phyloP scores from a whole-genome alignment of 192 early-diverging fungal genomes.

The Linnemannia zychae region DNA sequence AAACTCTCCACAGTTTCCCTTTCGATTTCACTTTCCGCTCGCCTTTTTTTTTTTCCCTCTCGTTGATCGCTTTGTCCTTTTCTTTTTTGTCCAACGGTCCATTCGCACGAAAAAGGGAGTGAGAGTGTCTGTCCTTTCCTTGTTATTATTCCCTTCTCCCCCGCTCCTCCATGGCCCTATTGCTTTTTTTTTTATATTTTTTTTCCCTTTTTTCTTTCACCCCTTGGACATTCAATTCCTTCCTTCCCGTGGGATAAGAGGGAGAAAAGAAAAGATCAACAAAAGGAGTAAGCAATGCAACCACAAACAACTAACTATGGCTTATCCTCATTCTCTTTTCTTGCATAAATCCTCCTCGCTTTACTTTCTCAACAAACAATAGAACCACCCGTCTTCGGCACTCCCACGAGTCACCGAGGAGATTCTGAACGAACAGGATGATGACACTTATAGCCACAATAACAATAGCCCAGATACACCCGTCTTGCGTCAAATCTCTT shows the following conservation, averaged over 20 bases:
- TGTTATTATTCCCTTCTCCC: not conserved
- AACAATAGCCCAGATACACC: not conserved
- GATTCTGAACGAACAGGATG: slow-evolving; percentile 8
- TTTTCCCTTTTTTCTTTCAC: not conserved
- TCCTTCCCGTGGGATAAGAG: not conserved
- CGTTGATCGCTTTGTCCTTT: not conserved
- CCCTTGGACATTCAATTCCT: not conserved
- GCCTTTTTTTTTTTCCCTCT: not conserved
- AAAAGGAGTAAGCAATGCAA: not conserved
- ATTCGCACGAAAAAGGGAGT: not conserved
- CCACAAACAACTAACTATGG: not conserved
- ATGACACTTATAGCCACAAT: not conserved
- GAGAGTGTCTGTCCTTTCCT: not conserved
- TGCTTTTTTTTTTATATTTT: not conserved
- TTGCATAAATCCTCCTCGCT: not conserved
- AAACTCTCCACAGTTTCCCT: not conserved
- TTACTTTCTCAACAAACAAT: not conserved
- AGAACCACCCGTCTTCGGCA: slow-evolving; percentile 16
- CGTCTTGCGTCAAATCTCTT: not conserved
- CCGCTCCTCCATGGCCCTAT: not conserved
- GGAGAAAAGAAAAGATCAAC: too few relatives aligned
- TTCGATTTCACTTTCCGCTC: not conserved
- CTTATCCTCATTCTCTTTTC: not conserved
- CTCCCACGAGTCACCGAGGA: slow-evolving; percentile 20
- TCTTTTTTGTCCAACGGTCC: not conserved